phyloP scores from a whole-genome alignment of 345 rosid species.

The Euphorbia peplus region DNA sequence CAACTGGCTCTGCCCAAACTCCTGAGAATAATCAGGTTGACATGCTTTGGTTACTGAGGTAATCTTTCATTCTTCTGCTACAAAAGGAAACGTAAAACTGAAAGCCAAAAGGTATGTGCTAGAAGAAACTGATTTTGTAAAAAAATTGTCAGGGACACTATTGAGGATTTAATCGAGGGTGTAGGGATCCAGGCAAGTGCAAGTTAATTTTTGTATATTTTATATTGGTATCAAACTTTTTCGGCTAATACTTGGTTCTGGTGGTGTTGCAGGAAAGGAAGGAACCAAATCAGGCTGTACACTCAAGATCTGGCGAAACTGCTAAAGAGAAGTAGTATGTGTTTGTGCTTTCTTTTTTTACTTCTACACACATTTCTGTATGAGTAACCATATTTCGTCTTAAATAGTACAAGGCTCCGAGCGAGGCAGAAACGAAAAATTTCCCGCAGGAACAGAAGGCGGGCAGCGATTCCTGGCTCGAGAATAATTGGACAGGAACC shows the following conservation, averaged over 20 bases:
- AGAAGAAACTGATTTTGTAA: background rate
- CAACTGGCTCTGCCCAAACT: background rate
- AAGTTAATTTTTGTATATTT: background rate
- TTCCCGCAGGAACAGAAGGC: conserved; percentile 3
- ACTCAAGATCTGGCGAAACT: background rate
- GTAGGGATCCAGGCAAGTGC: conserved; percentile 16
- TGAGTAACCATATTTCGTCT: background rate
- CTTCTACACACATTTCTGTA: background rate
- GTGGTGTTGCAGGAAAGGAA: conserved; percentile 1
- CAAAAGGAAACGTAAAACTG: background rate
- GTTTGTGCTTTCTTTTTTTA: background rate
- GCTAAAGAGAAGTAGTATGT: conserved; percentile 13
- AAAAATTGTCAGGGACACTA: conserved; percentile 5
- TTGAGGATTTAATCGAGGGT: conserved; percentile 8
- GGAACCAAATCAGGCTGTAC: background rate
- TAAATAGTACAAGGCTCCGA: conserved; percentile 15
- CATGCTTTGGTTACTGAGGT: conserved; percentile 18
- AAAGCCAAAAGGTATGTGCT: background rate
- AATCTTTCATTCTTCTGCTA: background rate
- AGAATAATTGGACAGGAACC: background rate
- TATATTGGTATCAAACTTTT: background rate
- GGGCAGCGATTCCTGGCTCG: conserved; percentile 5
- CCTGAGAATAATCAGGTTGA: background rate
- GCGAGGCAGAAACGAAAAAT: conserved; percentile 11
- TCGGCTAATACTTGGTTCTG: background rate